Base-by-base conservation (phyloP, 1,284 basidiomycete species). In the Leucoagaricus sp. region DNA sequence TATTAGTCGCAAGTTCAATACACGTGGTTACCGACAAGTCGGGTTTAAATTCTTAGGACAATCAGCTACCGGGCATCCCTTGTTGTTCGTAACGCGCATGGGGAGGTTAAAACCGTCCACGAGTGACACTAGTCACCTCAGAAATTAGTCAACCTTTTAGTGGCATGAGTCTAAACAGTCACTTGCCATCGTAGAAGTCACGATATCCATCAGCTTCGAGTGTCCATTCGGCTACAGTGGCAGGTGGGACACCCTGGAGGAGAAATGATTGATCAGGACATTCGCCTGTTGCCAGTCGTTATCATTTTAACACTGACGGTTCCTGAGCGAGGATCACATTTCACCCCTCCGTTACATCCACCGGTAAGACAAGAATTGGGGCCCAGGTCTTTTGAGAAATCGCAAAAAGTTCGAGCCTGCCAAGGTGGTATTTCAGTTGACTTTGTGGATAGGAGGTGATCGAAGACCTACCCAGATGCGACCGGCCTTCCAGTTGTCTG, bases 91-190 rank as follows among this genome's bases (percentile, higher is more conserved):
- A 60, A 87, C 82, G 2, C 73, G 63, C 61, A 73, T 65, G 7
- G 84, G 84, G 1, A 86, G 66, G 66, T 86, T 85, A 64, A 75
- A 79, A 0, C 81, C 81, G 62, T 83, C 81, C n/a, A 83, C 80
- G 34, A 81, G 71, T 4, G 76, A 78, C 5, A 80, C 72, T 42
- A 13, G 4, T 73, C n/a, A 7, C 13, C 31, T 10, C 28, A 10
- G 15, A 25, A 13, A n/a, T 15, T 10, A 15, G 7, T 29, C 21
- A 36, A 10, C 3, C 19, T n/a, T 19, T 28, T n/a, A n/a, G n/a
- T n/a, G n/a, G n/a, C n/a, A n/a, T n/a, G n/a, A n/a, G n/a, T n/a
- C n/a, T n/a, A n/a, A n/a, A n/a, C n/a, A n/a, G n/a, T n/a, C n/a
- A 61, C 69, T 50, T 50, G 73, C 75, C 73, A 62, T 82, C 79